A percentile compares a stretch with the other conserved stretches of the same genome.
Conservation (phyloP, 768 basidiomycete genomes). For the Tulasnella calospora region DNA sequence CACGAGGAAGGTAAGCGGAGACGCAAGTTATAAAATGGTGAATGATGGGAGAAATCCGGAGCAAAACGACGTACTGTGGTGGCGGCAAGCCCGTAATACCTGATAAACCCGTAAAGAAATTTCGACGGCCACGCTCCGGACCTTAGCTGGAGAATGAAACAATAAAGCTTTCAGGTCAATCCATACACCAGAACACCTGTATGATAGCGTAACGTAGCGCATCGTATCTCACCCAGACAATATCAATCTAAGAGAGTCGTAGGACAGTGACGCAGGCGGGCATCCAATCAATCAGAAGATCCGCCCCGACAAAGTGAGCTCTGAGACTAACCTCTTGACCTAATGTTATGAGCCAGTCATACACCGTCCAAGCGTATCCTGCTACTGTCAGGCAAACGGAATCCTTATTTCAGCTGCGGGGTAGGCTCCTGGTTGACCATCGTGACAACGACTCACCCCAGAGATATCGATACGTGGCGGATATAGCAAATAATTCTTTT, state of each 20-base stretch:
- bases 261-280: not conserved
- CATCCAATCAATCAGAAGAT: not conserved
- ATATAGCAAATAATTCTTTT: no score
- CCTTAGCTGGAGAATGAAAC: not conserved
- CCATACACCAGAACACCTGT: not conserved
- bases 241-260: not conserved
- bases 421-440: no score
- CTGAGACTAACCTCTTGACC: slow-evolving; percentile 10
- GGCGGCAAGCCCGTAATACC: not conserved
- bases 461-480: no score
- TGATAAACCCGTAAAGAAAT: not conserved
- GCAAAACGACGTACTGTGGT: not conserved
- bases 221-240: not conserved
- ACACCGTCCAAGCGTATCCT: slow-evolving; percentile 9
- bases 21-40: not conserved
- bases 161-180: not conserved
- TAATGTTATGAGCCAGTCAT: slow-evolving; percentile 20
- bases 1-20: not conserved
- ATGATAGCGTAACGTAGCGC: not conserved
- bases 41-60: not conserved
- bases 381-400: not conserved
- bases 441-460: no score
- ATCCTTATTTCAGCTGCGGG: no score
- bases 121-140: slow-evolving; percentile 2
- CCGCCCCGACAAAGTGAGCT: not conserved